phyloP scores from a whole-genome alignment of 179 eudicot genomes.

The Heliamphora pulchella region DNA sequence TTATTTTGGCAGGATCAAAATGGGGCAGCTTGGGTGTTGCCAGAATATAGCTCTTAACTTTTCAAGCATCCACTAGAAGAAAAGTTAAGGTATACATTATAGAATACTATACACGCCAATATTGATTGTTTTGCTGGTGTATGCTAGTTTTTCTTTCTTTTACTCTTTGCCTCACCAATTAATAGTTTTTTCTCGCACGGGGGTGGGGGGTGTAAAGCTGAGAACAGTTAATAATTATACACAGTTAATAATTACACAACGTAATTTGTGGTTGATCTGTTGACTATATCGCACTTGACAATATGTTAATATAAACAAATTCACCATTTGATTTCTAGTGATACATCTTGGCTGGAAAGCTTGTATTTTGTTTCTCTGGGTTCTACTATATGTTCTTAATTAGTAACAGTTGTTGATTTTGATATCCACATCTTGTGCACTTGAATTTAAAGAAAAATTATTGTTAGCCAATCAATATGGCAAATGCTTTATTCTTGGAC shows the following conservation, averaged over 20 bases:
- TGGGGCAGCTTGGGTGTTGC: background rate
- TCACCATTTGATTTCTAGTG: too few species aligned
- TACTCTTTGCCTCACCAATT: background rate
- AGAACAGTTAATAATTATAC: background rate
- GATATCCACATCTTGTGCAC: too few species aligned
- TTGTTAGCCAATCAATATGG: background rate
- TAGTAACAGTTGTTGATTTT: too few species aligned
- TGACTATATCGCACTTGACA: background rate
- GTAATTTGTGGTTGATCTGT: conserved; percentile 1
- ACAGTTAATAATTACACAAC: background rate
- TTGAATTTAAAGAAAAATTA: background rate
- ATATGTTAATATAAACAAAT: background rate
- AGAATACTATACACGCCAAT: background rate
- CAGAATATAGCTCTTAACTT: background rate
- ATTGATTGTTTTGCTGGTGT: conserved; percentile 8
- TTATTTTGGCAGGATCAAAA: conserved; percentile 12
- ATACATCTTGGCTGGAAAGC: conserved; percentile 1
- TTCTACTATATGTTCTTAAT: too few species aligned
- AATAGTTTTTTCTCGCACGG: background rate
- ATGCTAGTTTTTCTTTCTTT: background rate
- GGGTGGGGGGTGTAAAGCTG: background rate
- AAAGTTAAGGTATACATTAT: background rate
- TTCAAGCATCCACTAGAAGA: background rate
- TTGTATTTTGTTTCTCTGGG: background rate
- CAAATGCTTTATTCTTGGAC: background rate